Evolutionary conservation across 2,329 filamentous ascomycete genomes (phyloP).

Genomic region (Tothia fuscella): DNA sequence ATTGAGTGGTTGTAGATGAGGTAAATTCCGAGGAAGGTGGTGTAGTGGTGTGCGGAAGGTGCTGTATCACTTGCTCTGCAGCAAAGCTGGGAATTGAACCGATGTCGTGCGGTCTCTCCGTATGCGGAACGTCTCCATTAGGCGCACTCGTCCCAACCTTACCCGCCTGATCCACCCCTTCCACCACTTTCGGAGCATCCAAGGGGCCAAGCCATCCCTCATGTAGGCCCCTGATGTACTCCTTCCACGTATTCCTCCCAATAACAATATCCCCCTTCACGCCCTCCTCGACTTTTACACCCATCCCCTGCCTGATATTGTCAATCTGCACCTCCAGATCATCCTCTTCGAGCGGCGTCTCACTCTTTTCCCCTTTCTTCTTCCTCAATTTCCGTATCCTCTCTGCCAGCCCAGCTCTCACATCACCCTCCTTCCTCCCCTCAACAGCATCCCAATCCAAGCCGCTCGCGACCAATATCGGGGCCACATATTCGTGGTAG

Average conservation of each 20-base stretch:
- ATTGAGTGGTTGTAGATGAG: too few relatives aligned
- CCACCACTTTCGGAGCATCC: slow-evolving; percentile 40
- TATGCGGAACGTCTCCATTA: neutral
- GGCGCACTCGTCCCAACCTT: too few relatives aligned
- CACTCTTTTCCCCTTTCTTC: slow-evolving; percentile 43
- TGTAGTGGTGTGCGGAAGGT: neutral
- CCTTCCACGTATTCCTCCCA: slow-evolving; percentile 91
- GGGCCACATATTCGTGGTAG: slow-evolving; percentile 93
- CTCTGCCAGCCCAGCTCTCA: slow-evolving; percentile 76
- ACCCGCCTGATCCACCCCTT: slow-evolving; percentile 20
- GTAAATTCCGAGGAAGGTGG: slow-evolving; percentile 12
- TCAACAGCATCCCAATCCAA: slow-evolving; percentile 96
- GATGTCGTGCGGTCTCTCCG: neutral
- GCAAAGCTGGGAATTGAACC: slow-evolving; percentile 2
- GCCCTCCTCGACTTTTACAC: slow-evolving; percentile 60
- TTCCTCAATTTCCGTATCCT: slow-evolving; percentile 58
- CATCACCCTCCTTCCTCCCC: slow-evolving; percentile 82
- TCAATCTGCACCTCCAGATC: slow-evolving; percentile 50
- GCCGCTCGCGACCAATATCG: slow-evolving; percentile 75
- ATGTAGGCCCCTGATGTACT: slow-evolving; percentile 85
- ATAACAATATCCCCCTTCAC: slow-evolving; percentile 76
- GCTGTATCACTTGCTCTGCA: neutral
- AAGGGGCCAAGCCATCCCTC: slow-evolving; percentile 93
- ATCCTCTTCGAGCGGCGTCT: slow-evolving; percentile 33
- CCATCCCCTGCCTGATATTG: slow-evolving; percentile 51